Evolutionary conservation across 2,329 filamentous ascomycete genomes (phyloP), one percentile per base, ranked within the genome.

Genomic region (Seiridium unicorne): DNA sequence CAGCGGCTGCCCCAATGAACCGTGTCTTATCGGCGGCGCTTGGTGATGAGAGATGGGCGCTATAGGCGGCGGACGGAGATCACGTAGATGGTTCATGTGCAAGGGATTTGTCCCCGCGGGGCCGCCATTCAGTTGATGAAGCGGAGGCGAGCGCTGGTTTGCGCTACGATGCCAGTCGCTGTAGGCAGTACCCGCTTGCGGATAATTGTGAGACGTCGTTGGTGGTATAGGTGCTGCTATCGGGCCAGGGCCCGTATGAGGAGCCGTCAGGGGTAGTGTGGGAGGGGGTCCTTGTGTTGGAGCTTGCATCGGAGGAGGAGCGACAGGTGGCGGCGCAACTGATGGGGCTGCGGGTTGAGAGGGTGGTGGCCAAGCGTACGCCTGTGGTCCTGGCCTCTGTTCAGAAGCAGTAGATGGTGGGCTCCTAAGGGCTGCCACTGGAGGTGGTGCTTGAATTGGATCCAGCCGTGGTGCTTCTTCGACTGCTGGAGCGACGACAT

Each of bases 141-240:
- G 70, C 42, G 78, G 73, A 3, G 83, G 77, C 44, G 78, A 77
- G 61, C 82, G 80, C 57, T 81, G 81, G 40, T 81, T 79, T 26
- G 80, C 73, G 11, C 78, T 77, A 26, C 81, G 80, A 58, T 81
- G 78, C 80, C 84, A 86, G 60, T 82, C 81, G 51, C 70, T 70
- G 67, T 76, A 82, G 47, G 74, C 65, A 53, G 68, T 65, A 42
- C 66, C 67, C 3, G 76, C 68, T 5, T 78, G 73, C 5, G 77
- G 73, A 60, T 75, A 75, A 38, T 76, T 72, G 62, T 77, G 76
- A 55, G 75, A 67, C 54, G 75, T 68, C 13, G 77, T 65, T 4
- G 74, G 71, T 51, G 71, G 65, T 7, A 65, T 67, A 10, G 73
- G 72, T n/a, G 72, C 71, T 51, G 72, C 73, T 54, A 76, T 74